A percentile compares a stretch with the other conserved stretches of the same genome.
These are phyloP conservation scores for Aspergillus caelatus DNA, from an alignment of 2,329 filamentous ascomycete genomes.

Conservation along the genomic window DNA sequence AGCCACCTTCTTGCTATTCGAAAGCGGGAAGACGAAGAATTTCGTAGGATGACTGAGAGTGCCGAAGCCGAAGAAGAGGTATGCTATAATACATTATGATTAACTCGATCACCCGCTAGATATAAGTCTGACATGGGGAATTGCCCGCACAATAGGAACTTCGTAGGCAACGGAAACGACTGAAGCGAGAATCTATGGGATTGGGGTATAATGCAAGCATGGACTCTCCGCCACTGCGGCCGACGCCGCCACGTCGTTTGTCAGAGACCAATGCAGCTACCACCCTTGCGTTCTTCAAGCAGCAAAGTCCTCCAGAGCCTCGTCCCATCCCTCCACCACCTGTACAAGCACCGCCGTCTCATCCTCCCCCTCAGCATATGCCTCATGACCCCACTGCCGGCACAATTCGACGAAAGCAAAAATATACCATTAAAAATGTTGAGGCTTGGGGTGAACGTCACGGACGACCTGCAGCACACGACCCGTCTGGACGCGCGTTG, in stretches of 20 bases:
- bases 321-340: slow-evolving; percentile 32
- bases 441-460: slow-evolving; percentile 47
- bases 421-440: slow-evolving; percentile 47
- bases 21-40: slow-evolving; percentile 46
- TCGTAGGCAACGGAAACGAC: slow-evolving; percentile 41
- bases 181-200: slow-evolving; percentile 47
- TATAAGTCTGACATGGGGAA: slow-evolving; percentile 9
- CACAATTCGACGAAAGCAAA: slow-evolving; percentile 41
- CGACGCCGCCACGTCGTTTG: slow-evolving; percentile 41
- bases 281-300: slow-evolving; percentile 45
- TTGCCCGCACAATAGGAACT: slow-evolving; percentile 33
- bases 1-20: slow-evolving; percentile 40
- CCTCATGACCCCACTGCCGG: slow-evolving; percentile 32
- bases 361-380: slow-evolving; percentile 26
- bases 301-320: slow-evolving; percentile 44
- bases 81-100: slow-evolving; percentile 18
- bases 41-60: slow-evolving; percentile 42
- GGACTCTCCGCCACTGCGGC: slow-evolving; percentile 42
- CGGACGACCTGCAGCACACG: slow-evolving; percentile 44
- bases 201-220: slow-evolving; percentile 35
- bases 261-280: slow-evolving; percentile 46
- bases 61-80: slow-evolving; percentile 47
- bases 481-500: slow-evolving; percentile 40
- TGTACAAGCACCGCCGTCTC: slow-evolving; percentile 26
- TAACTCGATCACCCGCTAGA: slow-evolving; percentile 3